Percentiles rank a stretch among this genome's conserved stretches.
These are phyloP conservation scores for Annona squamosa DNA, from an alignment of 164 flowering plant species.

Conservation along the genomic window DNA sequence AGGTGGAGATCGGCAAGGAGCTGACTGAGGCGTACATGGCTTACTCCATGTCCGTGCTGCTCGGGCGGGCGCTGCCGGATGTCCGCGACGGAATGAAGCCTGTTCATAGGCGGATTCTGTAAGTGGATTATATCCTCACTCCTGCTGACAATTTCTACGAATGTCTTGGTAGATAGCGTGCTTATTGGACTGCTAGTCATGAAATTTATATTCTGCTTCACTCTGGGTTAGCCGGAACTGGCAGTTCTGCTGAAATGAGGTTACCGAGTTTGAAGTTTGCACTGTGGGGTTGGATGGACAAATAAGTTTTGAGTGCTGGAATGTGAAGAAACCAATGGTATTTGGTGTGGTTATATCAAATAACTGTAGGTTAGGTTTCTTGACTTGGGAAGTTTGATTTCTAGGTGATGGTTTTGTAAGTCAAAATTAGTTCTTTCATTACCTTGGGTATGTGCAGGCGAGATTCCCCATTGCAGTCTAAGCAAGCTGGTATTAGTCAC, in stretches of 20 bases:
- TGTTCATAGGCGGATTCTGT: slow-evolving; percentile 86
- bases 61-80: slow-evolving; percentile 93
- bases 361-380: background rate
- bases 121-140: slow-evolving; percentile 11
- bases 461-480: too few relatives aligned
- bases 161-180: background rate
- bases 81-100: slow-evolving; percentile 96
- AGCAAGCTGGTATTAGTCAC: too few relatives aligned
- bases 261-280: background rate
- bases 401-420: background rate
- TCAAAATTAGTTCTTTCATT: too few relatives aligned
- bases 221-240: background rate
- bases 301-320: background rate
- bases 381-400: background rate
- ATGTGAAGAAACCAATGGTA: background rate
- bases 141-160: background rate
- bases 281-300: background rate
- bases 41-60: slow-evolving; percentile 87
- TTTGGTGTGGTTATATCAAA: background rate
- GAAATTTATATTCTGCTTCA: background rate
- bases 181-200: background rate
- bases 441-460: too few relatives aligned
- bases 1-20: slow-evolving; percentile 79
- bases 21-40: slow-evolving; percentile 91
- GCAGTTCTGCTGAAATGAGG: background rate